Conservation (phyloP, 805 yeast genomes). For the Metschnikowia koreensis region DNA sequence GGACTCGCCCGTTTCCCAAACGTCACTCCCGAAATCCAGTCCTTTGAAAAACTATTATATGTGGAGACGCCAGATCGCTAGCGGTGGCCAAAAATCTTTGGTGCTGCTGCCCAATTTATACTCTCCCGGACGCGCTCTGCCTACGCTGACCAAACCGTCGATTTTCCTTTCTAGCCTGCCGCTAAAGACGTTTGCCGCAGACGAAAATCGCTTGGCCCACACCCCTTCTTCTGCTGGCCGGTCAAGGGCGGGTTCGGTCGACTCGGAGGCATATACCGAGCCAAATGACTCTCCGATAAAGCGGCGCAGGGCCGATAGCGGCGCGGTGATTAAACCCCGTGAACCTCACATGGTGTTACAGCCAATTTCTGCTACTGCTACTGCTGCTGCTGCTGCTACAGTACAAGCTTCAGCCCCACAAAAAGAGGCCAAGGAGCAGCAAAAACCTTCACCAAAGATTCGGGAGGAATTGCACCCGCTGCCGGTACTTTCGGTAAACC, state of each 20-base stretch:
- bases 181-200: constrained; percentile 21
- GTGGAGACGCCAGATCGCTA: constrained; percentile 25
- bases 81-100: constrained; percentile 21
- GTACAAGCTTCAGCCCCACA: constrained; percentile 21
- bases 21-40: constrained; percentile 22
- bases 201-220: background rate
- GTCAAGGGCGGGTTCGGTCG: constrained; percentile 12
- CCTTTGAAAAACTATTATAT: constrained; percentile 33
- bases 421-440: constrained; percentile 27
- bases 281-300: constrained; percentile 35
- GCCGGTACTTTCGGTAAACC: constrained; percentile 22
- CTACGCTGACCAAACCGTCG: constrained; percentile 38
- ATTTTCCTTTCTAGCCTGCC: constrained; percentile 38
- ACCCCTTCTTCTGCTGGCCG: background rate
- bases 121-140: constrained; percentile 40
- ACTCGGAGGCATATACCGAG: constrained; percentile 12
- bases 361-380: too few species aligned
- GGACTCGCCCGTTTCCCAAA: constrained; percentile 16
- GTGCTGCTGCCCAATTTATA: constrained; percentile 33
- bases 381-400: too few species aligned
- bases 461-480: constrained; percentile 26
- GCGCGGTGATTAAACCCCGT: constrained; percentile 13
- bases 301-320: constrained; percentile 18
- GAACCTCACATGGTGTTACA: constrained; percentile 30
- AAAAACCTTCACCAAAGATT: constrained; percentile 27